phyloP scores from a whole-genome alignment of 371 early-diverging fungal genomes.

The Globomyces sp. region DNA sequence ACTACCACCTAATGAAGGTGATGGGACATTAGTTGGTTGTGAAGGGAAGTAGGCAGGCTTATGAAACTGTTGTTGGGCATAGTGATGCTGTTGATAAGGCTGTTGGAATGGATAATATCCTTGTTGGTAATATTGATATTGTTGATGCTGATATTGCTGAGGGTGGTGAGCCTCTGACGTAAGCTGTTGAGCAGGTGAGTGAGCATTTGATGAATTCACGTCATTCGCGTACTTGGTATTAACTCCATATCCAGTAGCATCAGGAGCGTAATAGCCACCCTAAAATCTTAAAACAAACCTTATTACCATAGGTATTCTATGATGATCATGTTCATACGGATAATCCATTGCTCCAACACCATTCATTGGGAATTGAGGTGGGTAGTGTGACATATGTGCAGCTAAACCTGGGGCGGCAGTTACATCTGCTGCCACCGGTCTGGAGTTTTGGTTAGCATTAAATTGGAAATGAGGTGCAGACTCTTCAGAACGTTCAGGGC shows the following conservation, averaged over 20 bases:
- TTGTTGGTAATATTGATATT: constrained; percentile 16
- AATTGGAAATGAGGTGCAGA: constrained; percentile 2
- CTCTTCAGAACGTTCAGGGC: constrained; percentile 14
- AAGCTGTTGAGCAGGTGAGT: constrained; percentile 15
- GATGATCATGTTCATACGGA: constrained; percentile 9
- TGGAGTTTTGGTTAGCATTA: constrained; percentile 2
- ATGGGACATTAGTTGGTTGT: constrained; percentile 1
- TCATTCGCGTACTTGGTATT: constrained; percentile 4
- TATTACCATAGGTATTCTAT: constrained; percentile 11
- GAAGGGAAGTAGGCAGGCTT: background rate
- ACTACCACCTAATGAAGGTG: background rate
- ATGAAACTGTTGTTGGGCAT: background rate
- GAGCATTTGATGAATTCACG: constrained; percentile 1
- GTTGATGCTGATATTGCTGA: constrained; percentile 4
- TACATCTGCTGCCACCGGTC: background rate
- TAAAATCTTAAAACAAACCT: background rate
- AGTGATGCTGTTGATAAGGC: constrained; percentile 9
- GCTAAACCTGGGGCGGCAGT: background rate
- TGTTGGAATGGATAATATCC: constrained; percentile 11
- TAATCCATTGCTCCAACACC: constrained; percentile 8
- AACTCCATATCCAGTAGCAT: background rate
- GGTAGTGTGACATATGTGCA: constrained; percentile 6
- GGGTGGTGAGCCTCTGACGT: constrained; percentile 10
- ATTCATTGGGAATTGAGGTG: constrained; percentile 11
- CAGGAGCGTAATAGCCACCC: constrained; percentile 2